Percentiles rank a stretch among this genome's conserved stretches.
Conservation (phyloP, 495 filamentous ascomycete species). For the Lindgomyces ingoldianus region DNA sequence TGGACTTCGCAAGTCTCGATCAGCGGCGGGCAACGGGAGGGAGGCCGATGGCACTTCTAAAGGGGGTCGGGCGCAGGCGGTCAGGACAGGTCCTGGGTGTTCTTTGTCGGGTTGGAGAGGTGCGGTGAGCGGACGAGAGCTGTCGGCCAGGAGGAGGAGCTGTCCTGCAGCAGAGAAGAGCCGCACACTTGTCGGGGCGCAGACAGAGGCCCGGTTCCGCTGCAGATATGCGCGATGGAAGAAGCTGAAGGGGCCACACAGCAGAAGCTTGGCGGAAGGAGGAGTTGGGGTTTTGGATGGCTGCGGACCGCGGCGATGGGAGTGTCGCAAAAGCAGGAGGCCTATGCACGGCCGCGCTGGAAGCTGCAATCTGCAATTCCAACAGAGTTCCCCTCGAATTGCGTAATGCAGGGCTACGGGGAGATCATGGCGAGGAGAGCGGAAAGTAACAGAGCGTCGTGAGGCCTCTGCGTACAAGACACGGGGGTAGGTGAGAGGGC, state of each 20-base stretch:
- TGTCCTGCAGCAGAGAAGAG: conserved; percentile 14
- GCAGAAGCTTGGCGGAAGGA: conserved; percentile 15
- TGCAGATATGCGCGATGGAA: neutral
- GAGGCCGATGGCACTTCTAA: conserved; percentile 1
- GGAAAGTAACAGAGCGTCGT: neutral
- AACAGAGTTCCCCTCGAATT: conserved; percentile 9
- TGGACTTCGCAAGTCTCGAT: neutral
- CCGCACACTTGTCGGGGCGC: neutral
- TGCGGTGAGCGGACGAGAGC: conserved; percentile 9
- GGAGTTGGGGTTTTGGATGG: conserved; percentile 11
- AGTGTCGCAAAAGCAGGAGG: conserved; percentile 28
- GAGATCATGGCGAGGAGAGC: neutral
- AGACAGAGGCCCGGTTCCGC: too few species aligned
- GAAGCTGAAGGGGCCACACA: neutral
- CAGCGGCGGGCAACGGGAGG: neutral
- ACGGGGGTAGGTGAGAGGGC: neutral
- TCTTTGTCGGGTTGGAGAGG: conserved; percentile 15
- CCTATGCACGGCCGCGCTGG: neutral
- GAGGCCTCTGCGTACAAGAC: neutral
- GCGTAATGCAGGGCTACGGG: conserved; percentile 17
- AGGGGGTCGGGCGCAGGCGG: conserved; percentile 1
- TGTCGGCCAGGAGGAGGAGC: conserved; percentile 4
- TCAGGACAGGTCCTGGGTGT: conserved; percentile 2
- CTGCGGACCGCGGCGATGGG: conserved; percentile 22
- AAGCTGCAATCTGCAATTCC: neutral